Conservation (phyloP, 1,284 basidiomycete genomes). For the Porogramme epimiltina region DNA sequence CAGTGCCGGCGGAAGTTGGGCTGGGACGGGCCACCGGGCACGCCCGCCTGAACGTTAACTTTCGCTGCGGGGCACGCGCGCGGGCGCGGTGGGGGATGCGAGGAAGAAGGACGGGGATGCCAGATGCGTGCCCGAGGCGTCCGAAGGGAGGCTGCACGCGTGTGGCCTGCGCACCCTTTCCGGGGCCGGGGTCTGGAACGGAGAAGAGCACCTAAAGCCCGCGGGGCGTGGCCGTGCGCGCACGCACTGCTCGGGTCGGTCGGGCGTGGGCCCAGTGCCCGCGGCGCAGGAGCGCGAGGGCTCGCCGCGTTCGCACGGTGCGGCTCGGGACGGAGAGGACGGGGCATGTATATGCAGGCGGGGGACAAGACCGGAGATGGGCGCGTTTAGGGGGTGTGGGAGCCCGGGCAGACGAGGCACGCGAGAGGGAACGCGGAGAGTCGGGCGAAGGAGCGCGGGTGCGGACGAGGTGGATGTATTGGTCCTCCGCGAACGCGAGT, state of each 20-base stretch:
- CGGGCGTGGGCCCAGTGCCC: too few species aligned
- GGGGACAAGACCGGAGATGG: not conserved
- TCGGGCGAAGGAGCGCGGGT: not conserved
- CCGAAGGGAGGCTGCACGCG: not conserved
- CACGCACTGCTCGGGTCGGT: not conserved
- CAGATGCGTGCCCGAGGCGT: not conserved
- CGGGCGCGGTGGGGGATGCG: too few species aligned
- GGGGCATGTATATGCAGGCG: too few species aligned
- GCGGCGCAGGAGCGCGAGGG: not conserved
- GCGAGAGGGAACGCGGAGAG: not conserved
- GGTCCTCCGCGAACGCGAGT: conserved; percentile 2
- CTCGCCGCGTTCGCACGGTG: not conserved
- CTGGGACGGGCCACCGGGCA: too few species aligned
- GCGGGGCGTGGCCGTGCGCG: not conserved
- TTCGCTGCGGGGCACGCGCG: too few species aligned
- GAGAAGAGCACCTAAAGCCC: not conserved
- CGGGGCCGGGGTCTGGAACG: not conserved
- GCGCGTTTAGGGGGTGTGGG: not conserved
- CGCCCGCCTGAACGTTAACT: too few species aligned
- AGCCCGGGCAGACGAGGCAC: too few species aligned
- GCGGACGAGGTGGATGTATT: conserved; percentile 8
- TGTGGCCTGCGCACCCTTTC: too few species aligned
- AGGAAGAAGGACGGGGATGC: not conserved
- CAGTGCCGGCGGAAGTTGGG: too few species aligned
- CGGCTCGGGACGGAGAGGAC: not conserved